Evolutionary conservation across 495 filamentous ascomycete genomes (phyloP), one percentile per base, ranked within the genome.

Genomic region (Lasiosphaeris hirsuta): DNA sequence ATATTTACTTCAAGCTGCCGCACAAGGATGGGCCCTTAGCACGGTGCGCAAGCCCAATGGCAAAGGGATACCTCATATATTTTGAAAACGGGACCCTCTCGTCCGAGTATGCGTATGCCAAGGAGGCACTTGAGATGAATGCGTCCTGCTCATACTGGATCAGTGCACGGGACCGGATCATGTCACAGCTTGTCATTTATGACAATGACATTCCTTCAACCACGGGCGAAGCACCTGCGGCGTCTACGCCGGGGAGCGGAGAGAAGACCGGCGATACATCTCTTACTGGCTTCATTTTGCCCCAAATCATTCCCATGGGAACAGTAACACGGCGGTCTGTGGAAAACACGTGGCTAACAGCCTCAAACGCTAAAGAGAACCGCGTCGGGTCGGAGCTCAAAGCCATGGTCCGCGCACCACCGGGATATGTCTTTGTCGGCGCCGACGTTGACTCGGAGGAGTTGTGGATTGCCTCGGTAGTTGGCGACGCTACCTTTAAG

Each of bases 401-500:
- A 68, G 90, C 92, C 35, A 97, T 97, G 90, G 84, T 99, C 61
- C 90, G 86, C 64, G 92, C 95, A 13, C 94, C 94, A 0, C 85
- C 85, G 18, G 94, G 94, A 34, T 91, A 97, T 61, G 85, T 80
- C 51, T 96, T 99, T 70, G 94, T 99, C 49, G 94, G 94, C 35
- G 94, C 95, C 4, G 94, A 99, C 71, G 94, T 99, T 7, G 94
- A 99, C 65, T 97, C 92, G n/a, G 87, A 99, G 69, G 94, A 99
- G 72, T 80, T 99, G 34, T 99, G 94, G 94, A 99, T 99, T 64
- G 94, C 94, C 7, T 93, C 89, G 71, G 81, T 99, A 4, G 84
- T 99, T 34, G 94, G 94, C 17, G 94, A 99, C 72, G 87, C 94
- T 10, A 89, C 92, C 51, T 97, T 99, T 70, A 85, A 87, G 60